A percentile compares a stretch with the other conserved stretches of the same genome.
Conservation (phyloP, 73 alveolate species). For the Paramecium primaurelia region DNA sequence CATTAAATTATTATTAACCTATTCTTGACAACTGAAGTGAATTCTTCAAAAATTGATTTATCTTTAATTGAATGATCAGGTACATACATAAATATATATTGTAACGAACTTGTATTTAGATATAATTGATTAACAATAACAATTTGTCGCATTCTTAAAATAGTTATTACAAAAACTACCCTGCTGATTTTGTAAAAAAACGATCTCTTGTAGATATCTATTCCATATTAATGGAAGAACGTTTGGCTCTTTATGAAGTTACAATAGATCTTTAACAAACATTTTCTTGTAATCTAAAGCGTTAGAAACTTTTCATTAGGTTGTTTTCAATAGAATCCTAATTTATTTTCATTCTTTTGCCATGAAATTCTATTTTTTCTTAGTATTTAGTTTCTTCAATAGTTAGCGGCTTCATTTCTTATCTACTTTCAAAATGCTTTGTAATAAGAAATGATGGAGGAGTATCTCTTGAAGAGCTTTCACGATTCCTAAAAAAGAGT, state of each 20-base stretch:
- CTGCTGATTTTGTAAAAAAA: background rate
- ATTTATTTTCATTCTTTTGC: background rate
- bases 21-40: background rate
- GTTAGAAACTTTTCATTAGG: background rate
- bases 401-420: background rate
- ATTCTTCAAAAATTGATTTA: background rate
- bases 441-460: background rate
- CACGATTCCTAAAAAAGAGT: background rate
- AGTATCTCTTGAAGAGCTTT: background rate
- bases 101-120: background rate
- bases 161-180: background rate
- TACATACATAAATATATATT: background rate
- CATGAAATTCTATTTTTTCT: background rate
- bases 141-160: conserved; percentile 5
- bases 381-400: background rate
- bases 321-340: background rate
- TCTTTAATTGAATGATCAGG: background rate
- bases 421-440: background rate
- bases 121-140: background rate
- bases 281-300: background rate
- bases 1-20: background rate
- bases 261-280: background rate
- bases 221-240: background rate
- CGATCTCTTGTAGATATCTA: background rate
- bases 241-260: background rate